Evolutionary conservation across 2,329 filamentous ascomycete genomes (phyloP).

Genomic region (Colletotrichum musicola): DNA sequence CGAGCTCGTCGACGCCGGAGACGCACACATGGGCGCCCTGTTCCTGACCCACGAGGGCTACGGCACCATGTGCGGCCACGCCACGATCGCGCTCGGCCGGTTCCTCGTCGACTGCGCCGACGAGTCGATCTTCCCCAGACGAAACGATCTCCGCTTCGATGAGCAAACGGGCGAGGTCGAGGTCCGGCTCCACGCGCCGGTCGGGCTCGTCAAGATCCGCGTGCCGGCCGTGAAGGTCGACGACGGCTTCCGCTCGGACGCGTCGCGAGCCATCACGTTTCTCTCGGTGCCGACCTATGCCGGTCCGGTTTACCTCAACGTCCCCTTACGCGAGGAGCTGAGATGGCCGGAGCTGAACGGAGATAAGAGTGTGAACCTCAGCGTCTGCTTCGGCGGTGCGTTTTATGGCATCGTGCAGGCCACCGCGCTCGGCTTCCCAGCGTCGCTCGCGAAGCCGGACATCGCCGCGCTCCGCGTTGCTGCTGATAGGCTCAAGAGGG

Average conservation of each 20-base stretch:
- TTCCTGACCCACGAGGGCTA: conserved; percentile 38
- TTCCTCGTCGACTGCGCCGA: conserved; percentile 57
- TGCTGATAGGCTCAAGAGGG: conserved; percentile 49
- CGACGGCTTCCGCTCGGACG: conserved; percentile 49
- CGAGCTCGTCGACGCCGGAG: conserved; percentile 20
- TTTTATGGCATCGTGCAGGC: conserved; percentile 56
- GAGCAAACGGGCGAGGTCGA: conserved; percentile 41
- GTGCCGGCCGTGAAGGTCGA: conserved; percentile 50
- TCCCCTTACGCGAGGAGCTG: conserved; percentile 46
- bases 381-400: conserved; percentile 58
- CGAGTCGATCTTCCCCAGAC: conserved; percentile 51
- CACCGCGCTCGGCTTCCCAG: conserved; percentile 53
- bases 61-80: conserved; percentile 37
- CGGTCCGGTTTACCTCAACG: conserved; percentile 46
- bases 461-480: conserved; percentile 47
- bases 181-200: conserved; percentile 58
- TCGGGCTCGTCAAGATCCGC: conserved; percentile 55
- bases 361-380: conserved; percentile 45
- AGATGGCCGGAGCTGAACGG: conserved; percentile 54
- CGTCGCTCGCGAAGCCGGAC: conserved; percentile 45
- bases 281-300: conserved; percentile 57
- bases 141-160: conserved; percentile 48
- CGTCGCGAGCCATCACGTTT: conserved; percentile 53
- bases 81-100: conserved; percentile 60
- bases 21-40: conserved; percentile 38